Conservation (phyloP, 345 rosid genomes). For the Syzygium oleosum region DNA sequence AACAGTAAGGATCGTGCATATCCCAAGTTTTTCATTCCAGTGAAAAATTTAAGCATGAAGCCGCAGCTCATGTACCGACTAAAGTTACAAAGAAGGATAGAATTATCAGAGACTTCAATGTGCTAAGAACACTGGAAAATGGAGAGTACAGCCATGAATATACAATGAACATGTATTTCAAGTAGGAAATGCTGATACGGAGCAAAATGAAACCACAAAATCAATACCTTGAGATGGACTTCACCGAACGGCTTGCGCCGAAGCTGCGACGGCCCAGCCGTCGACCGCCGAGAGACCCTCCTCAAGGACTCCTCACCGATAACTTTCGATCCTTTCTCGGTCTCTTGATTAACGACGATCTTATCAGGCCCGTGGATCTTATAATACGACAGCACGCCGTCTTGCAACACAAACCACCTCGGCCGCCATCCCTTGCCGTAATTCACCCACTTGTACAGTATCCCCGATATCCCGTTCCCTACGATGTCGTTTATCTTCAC, state of each 20-base stretch:
- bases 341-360: constrained; percentile 69
- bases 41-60: background rate
- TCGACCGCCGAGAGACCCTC: constrained; percentile 28
- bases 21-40: background rate
- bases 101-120: background rate
- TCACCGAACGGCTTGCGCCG: constrained; percentile 84
- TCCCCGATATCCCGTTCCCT: constrained; percentile 84
- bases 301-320: constrained; percentile 85
- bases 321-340: constrained; percentile 76
- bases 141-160: background rate
- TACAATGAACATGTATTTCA: background rate
- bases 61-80: background rate
- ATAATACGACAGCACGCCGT: constrained; percentile 93
- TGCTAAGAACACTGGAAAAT: background rate
- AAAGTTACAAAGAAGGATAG: background rate
- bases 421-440: constrained; percentile 98
- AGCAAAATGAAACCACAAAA: background rate
- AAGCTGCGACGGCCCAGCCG: constrained; percentile 6
- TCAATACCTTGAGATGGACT: constrained; percentile 84
- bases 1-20: background rate
- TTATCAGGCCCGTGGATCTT: constrained; percentile 93
- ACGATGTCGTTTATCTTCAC: constrained; percentile 78
- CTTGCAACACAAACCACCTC: constrained; percentile 91
- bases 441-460: constrained; percentile 91
- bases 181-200: background rate